phyloP scores from a whole-genome alignment of 2,329 filamentous ascomycete genomes.

The Kalaharituber pfeilii region DNA sequence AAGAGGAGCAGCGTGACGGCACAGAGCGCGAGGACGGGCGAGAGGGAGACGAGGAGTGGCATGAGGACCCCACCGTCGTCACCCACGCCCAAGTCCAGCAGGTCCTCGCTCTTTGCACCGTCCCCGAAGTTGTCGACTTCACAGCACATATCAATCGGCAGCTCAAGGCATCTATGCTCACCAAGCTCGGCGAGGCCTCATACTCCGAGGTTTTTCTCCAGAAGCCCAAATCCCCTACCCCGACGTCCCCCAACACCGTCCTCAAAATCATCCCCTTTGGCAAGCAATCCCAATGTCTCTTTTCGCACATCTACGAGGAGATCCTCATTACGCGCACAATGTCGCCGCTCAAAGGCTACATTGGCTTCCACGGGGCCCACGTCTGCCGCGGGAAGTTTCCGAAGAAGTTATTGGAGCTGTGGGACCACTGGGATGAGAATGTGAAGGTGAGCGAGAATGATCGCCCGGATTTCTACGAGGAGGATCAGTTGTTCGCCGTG shows the following conservation, averaged over 20 bases:
- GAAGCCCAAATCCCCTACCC: conserved; percentile 13
- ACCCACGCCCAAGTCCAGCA: conserved; percentile 3
- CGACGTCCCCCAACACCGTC: conserved; percentile 26
- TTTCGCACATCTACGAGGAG: conserved; percentile 32
- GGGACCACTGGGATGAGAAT: conserved; percentile 20
- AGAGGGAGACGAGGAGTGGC: conserved; percentile 1
- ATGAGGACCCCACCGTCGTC: not conserved
- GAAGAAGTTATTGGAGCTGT: conserved; percentile 10
- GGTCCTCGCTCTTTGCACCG: conserved; percentile 17
- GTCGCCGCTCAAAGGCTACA: conserved; percentile 29
- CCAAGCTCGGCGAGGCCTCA: conserved; percentile 48
- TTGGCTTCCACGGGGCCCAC: conserved; percentile 9
- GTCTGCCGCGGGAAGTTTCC: conserved; percentile 13
- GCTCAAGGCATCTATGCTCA: conserved; percentile 31
- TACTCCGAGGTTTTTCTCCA: conserved; percentile 43
- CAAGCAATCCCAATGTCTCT: conserved; percentile 27
- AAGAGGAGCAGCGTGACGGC: conserved; percentile 2
- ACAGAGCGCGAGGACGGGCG: not conserved
- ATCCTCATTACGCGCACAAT: conserved; percentile 27
- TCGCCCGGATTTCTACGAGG: conserved; percentile 29
- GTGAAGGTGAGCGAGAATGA: conserved; percentile 29
- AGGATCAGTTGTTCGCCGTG: conserved; percentile 31
- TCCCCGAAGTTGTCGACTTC: conserved; percentile 16
- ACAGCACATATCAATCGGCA: conserved; percentile 9
- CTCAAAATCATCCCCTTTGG: conserved; percentile 35